Evolutionary conservation across 208 protist species (phyloP), one percentile per base, ranked within the genome.

Genomic region (Leishmania amazonensis): DNA sequence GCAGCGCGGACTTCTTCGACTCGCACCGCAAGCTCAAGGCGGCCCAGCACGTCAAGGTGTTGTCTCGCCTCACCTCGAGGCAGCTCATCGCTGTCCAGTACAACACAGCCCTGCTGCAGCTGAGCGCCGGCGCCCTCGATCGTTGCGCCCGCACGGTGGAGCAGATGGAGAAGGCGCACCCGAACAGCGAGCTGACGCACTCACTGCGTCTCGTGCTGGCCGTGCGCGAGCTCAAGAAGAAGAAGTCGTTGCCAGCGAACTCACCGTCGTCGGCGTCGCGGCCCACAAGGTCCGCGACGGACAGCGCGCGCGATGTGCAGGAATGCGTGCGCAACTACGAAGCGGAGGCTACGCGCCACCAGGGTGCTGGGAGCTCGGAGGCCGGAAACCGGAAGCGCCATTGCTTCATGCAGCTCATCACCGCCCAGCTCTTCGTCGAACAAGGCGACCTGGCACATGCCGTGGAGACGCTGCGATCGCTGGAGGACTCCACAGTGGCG

Each of bases 91-190:
- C 87, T 8, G 87, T 97, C n/a, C 87, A 91, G 60, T 97, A 97
- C 88, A 97, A 97, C 88, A 94, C 83, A 31, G 94, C 93, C 21
- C 88, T 97, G 76, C 87, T 97, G 62, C 87, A 94, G n/a, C 83
- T 97, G 53, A 75, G 88, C 60, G 89, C 87, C 1, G 86, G 88
- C 53, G 94, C 86, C 65, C 74, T 95, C 57, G 90, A 83, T 70
- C 75, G 87, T 58, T 95, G 92, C 80, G 77, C 85, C 57, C 85
- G 88, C 11, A 85, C 89, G 64, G 87, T 95, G 70, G 93, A 97
- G 74, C 81, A 88, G 54, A 88, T 97, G 84, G 84, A 82, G 28
- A 89, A 92, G 80, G 80, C 90, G 1, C 88, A 90, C 79, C 90
- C 92, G 0, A 53, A 90, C 78, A 91, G 87, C 71, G 83, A 94